Evolutionary conservation across 352 stramenopile genomes (phyloP).

Genomic region (Sclerospora graminicola): DNA sequence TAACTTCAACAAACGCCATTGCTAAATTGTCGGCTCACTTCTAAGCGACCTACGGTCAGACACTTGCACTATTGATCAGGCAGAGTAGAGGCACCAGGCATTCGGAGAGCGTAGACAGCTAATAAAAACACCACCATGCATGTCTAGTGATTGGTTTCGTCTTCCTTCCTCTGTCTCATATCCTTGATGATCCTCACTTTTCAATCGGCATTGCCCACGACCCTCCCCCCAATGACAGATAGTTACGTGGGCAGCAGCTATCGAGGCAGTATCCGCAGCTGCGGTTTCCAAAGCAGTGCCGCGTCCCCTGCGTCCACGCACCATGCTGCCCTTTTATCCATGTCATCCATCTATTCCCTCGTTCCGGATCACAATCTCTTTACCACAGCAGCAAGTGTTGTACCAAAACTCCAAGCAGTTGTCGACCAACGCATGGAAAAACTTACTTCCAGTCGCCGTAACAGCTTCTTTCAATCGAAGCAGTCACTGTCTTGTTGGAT

Average conservation of each 20-base stretch:
- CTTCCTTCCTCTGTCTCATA: too few relatives aligned
- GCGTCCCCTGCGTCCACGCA: constrained; percentile 18
- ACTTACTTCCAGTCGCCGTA: constrained; percentile 1
- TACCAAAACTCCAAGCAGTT: constrained; percentile 30
- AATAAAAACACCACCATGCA: constrained; percentile 2
- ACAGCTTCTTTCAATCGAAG: constrained; percentile 6
- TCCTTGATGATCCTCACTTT: constrained; percentile 13
- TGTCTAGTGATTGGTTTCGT: constrained; percentile 9
- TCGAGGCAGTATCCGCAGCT: constrained; percentile 22
- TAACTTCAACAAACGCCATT: neutral
- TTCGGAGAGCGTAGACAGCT: constrained; percentile 11
- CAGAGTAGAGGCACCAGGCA: constrained; percentile 20
- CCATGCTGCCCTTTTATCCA: constrained; percentile 15
- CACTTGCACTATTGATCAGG: constrained; percentile 6
- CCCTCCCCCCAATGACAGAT: constrained; percentile 17
- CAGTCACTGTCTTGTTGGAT: constrained; percentile 20
- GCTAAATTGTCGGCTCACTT: neutral
- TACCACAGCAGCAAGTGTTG: constrained; percentile 17
- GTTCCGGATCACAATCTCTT: constrained; percentile 29
- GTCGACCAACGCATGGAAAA: constrained; percentile 13
- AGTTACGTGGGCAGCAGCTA: constrained; percentile 22
- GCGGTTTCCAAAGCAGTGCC: constrained; percentile 24
- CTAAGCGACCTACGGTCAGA: constrained; percentile 6
- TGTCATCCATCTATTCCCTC: constrained; percentile 22
- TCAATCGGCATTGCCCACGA: constrained; percentile 8